A percentile compares a stretch with the other conserved stretches of the same genome.
These are phyloP conservation scores for Fragaria ananassa DNA, from an alignment of 306 rosid genomes.

Conservation along the genomic window DNA sequence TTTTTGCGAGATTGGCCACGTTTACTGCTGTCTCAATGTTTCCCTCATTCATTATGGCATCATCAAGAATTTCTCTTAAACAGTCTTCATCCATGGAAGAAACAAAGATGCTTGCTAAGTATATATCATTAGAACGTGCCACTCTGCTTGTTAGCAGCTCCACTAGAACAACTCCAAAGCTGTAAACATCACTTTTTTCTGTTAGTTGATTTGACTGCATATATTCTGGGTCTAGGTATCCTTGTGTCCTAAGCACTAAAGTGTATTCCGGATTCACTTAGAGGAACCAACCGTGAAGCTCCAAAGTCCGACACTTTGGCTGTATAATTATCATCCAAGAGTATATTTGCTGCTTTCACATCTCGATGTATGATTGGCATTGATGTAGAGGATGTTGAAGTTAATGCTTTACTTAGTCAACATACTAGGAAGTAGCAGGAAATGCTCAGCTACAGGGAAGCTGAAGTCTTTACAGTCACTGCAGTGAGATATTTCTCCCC, in stretches of 20 bases:
- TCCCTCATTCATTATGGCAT: neutral
- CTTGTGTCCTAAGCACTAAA: neutral
- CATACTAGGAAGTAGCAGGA: too few species aligned
- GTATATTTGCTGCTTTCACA: neutral
- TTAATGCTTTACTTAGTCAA: too few species aligned
- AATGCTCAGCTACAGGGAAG: too few species aligned
- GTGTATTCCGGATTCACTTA: neutral
- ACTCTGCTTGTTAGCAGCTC: conserved; percentile 28
- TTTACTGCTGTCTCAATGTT: neutral
- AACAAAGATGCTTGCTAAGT: neutral
- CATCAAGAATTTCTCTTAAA: neutral
- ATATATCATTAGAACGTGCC: neutral
- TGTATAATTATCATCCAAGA: neutral
- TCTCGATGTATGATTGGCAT: conserved; percentile 10
- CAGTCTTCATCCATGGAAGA: neutral
- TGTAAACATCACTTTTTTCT: conserved; percentile 26
- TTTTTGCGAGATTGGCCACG: neutral
- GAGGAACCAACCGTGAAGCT: neutral
- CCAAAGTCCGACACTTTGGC: conserved; percentile 15
- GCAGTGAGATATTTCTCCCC: too few species aligned
- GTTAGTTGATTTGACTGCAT: conserved; percentile 20
- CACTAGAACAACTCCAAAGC: conserved; percentile 26
- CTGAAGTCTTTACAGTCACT: too few species aligned
- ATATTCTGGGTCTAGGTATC: conserved; percentile 28
- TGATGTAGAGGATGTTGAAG: neutral